Conservation (phyloP, 306 rosid species). For the Leucaena leucocephala region DNA sequence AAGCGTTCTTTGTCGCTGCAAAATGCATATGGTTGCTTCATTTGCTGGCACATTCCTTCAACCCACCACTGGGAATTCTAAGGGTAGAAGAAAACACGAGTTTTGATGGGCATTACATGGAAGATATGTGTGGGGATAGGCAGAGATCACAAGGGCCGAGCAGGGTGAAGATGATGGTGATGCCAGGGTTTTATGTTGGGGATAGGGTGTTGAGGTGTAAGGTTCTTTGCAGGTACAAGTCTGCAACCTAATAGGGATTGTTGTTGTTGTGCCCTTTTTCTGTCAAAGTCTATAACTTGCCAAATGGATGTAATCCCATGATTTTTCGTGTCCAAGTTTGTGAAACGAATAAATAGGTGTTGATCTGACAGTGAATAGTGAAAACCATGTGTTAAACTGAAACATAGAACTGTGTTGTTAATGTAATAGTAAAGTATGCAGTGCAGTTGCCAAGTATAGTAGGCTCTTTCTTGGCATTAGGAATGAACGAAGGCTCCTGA, state of each 20-base stretch:
- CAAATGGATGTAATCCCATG: conserved; percentile 27
- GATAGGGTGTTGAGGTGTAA: conserved; percentile 69
- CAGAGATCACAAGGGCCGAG: conserved; percentile 55
- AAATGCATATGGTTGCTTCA: conserved; percentile 96
- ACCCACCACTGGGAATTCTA: conserved; percentile 66
- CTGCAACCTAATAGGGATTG: conserved; percentile 31
- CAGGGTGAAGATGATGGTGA: conserved; percentile 76
- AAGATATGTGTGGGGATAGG: conserved; percentile 78
- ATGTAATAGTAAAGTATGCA: not conserved
- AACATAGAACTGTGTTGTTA: not conserved
- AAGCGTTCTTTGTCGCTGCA: conserved; percentile 87
- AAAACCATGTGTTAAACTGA: not conserved
- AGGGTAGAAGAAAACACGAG: conserved; percentile 79
- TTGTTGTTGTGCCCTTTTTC: not conserved
- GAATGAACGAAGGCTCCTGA: too few species aligned
- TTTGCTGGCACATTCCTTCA: conserved; percentile 88
- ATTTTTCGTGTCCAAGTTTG: conserved; percentile 21
- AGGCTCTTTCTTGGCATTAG: not conserved
- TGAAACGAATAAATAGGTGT: not conserved
- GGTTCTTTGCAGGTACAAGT: conserved; percentile 73
- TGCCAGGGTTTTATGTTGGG: conserved; percentile 80
- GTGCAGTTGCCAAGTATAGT: too few species aligned
- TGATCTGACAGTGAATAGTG: not conserved
- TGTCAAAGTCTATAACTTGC: not conserved
- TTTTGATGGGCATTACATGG: conserved; percentile 83